Conservation (phyloP, 441 rosid species). For the Viola pubescens region DNA sequence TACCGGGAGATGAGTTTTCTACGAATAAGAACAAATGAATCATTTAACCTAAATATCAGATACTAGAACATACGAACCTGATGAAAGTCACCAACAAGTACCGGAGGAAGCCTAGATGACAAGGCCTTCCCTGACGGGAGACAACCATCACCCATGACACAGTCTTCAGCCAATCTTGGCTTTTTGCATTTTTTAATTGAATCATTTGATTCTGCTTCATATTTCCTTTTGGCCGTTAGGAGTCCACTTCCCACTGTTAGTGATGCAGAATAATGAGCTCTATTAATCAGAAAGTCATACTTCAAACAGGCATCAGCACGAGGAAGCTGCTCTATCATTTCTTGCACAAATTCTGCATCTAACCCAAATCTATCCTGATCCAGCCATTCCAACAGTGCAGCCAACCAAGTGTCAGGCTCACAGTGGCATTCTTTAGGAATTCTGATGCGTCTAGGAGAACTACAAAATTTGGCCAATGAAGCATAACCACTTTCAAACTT, state of each 20-base stretch:
- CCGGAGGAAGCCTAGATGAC: slow-evolving; percentile 65
- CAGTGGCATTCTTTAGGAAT: slow-evolving; percentile 32
- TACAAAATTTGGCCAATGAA: slow-evolving; percentile 56
- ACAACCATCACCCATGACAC: slow-evolving; percentile 24
- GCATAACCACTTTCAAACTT: slow-evolving; percentile 26
- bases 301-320: slow-evolving; percentile 55
- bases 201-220: slow-evolving; percentile 34
- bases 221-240: slow-evolving; percentile 43
- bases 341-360: slow-evolving; percentile 87
- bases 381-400: slow-evolving; percentile 63
- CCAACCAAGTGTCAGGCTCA: slow-evolving; percentile 36
- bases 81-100: slow-evolving; percentile 79
- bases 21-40: slow-evolving; percentile 7
- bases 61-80: slow-evolving; percentile 45
- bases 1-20: slow-evolving; percentile 4
- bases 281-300: slow-evolving; percentile 54
- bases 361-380: slow-evolving; percentile 89
- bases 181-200: slow-evolving; percentile 41
- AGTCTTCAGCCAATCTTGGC: slow-evolving; percentile 36
- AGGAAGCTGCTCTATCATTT: slow-evolving; percentile 79
- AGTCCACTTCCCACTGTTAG: slow-evolving; percentile 63
- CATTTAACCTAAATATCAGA: slow-evolving; percentile 7
- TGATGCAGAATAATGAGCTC: slow-evolving; percentile 37
- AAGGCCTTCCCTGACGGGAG: slow-evolving; percentile 65
- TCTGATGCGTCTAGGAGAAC: slow-evolving; percentile 34